Percentiles rank a stretch among this genome's conserved stretches.
phyloP scores from a whole-genome alignment of 2,329 filamentous ascomycete species.

The Scolecobasidium constrictum region DNA sequence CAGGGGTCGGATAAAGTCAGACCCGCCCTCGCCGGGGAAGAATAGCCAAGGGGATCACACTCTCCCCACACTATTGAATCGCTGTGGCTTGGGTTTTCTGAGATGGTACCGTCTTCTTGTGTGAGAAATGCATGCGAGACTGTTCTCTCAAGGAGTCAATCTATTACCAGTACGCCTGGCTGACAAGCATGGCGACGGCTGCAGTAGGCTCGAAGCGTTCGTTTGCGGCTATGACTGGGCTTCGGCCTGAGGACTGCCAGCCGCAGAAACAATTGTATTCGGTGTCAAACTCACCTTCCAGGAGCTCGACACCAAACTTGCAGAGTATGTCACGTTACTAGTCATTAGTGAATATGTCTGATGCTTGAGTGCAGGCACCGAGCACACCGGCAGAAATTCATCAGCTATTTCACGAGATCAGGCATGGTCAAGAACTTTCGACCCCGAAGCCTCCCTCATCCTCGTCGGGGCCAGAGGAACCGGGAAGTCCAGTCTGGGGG shows the following conservation, averaged over 20 bases:
- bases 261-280: background rate
- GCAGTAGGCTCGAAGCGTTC: conserved; percentile 7
- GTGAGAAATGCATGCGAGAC: too few species aligned
- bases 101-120: too few species aligned
- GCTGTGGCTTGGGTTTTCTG: too few species aligned
- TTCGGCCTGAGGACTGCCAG: background rate
- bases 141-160: too few species aligned
- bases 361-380: too few species aligned
- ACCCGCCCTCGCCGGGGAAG: too few species aligned
- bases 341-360: background rate
- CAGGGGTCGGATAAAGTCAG: too few species aligned
- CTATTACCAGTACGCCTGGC: too few species aligned
- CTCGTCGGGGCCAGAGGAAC: conserved; percentile 63
- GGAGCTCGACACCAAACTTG: background rate
- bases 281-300: background rate
- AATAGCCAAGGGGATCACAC: too few species aligned
- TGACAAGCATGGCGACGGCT: conserved; percentile 1
- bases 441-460: conserved; percentile 57
- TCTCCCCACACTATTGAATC: too few species aligned
- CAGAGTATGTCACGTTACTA: background rate
- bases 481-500: conserved; percentile 64
- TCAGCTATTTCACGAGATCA: too few species aligned
- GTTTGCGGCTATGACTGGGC: conserved; percentile 1
- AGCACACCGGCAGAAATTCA: too few species aligned
- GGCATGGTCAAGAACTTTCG: conserved; percentile 37